Evolutionary conservation across 2,329 filamentous ascomycete species (phyloP).

Genomic region (Cladophialophora immunda): DNA sequence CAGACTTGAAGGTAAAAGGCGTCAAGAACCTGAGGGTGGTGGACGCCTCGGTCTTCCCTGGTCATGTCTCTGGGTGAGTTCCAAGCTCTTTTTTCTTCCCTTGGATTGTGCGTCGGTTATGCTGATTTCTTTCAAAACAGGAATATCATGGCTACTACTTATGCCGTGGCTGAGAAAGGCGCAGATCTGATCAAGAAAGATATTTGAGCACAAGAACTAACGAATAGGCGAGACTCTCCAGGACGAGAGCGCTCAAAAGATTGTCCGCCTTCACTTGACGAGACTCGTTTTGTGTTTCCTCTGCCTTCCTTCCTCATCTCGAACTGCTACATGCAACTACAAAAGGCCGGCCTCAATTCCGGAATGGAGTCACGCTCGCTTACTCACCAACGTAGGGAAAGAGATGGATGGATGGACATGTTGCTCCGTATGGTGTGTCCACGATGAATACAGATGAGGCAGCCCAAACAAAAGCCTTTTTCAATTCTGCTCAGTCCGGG

Average conservation of each 20-base stretch:
- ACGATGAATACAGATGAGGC: no score
- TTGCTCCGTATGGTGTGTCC: no score
- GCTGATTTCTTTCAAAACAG: neutral
- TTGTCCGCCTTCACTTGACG: neutral
- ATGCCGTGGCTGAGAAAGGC: conserved; percentile 47
- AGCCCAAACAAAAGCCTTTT: no score
- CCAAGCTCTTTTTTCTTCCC: conserved; percentile 16
- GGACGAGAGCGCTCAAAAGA: neutral
- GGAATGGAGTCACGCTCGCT: no score
- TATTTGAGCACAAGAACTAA: conserved; percentile 3
- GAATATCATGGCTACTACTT: conserved; percentile 44
- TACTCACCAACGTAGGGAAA: no score
- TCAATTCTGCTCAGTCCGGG: no score
- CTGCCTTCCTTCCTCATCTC: neutral
- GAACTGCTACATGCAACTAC: no score
- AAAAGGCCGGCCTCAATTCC: no score
- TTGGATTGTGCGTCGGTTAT: neutral
- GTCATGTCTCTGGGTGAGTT: conserved; percentile 44
- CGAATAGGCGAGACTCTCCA: neutral
- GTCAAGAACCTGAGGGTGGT: conserved; percentile 48
- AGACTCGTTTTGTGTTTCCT: neutral
- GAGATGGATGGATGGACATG: no score
- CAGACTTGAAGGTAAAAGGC: conserved; percentile 48
- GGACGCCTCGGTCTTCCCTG: conserved; percentile 49
- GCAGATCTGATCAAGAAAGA: conserved; percentile 49